phyloP scores from a whole-genome alignment of 177 flowering plant genomes.

The Vitis hybrid region DNA sequence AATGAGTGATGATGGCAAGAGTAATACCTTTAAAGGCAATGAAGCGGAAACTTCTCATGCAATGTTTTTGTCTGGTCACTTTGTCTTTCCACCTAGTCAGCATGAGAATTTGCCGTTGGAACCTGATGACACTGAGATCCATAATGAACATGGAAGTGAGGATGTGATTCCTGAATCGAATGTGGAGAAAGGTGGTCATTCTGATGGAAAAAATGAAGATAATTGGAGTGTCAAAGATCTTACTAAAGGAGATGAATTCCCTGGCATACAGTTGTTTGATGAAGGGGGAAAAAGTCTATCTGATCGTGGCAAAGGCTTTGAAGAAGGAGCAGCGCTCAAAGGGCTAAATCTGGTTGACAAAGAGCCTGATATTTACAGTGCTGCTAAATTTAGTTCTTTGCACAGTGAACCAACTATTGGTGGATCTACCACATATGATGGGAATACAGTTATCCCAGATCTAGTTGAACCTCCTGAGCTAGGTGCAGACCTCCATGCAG shows the following conservation, averaged over 20 bases:
- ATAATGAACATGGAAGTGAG: conserved; percentile 29
- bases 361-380: conserved; percentile 44
- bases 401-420: conserved; percentile 47
- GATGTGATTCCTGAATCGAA: conserved; percentile 20
- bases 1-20: conserved; percentile 32
- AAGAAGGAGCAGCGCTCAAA: conserved; percentile 29
- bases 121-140: conserved; percentile 35
- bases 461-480: conserved; percentile 34
- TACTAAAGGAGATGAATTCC: conserved; percentile 34
- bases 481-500: conserved; percentile 28
- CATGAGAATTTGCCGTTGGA: conserved; percentile 74
- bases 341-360: conserved; percentile 43
- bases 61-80: conserved; percentile 89
- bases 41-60: conserved; percentile 59
- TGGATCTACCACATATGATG: conserved; percentile 34
- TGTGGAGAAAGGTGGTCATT: conserved; percentile 29
- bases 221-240: conserved; percentile 28
- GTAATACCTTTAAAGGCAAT: conserved; percentile 8
- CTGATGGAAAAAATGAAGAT: conserved; percentile 29
- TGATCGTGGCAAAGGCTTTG: conserved; percentile 24
- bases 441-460: conserved; percentile 28
- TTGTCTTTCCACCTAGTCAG: conserved; percentile 77
- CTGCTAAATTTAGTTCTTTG: conserved; percentile 45
- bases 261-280: conserved; percentile 36
- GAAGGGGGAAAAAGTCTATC: conserved; percentile 35